Base-by-base conservation (phyloP, 108 stramenopile species). In the Cyclotella baltica region DNA sequence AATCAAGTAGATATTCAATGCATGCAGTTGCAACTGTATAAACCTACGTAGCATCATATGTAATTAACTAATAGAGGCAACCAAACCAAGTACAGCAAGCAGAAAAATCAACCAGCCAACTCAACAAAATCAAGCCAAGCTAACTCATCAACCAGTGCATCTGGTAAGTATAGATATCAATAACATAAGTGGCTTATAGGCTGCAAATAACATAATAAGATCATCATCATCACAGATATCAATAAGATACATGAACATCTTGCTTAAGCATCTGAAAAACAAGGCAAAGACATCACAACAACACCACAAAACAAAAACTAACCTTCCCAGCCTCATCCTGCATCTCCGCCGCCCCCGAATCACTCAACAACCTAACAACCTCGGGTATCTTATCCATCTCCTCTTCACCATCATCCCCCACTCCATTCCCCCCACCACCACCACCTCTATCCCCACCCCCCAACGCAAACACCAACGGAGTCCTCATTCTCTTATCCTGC, bases 281-380 rank as follows among this genome's bases (percentile, higher is more conserved):
- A 16, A 48, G 47, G n/a, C 18, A 2, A 48, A 48, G 4, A n/a
- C 47, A 6, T n/a, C 47, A 2, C 18, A 48, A n/a, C n/a, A n/a
- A n/a, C n/a, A n/a, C n/a, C 2, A 48, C 2, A 16, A 34, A 2
- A 6, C 20, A 0, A 9, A 2, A 16, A 43, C 71, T 72, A 19
- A 72, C 71, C 84, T 83, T 86, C 16, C 85, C 85, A 22, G 69
- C 71, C 67, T 83, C 82, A 59, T 86, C 85, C 34, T 73, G 73
- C 10, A 79, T 51, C 27, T 70, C 71, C 4, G 85, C 85, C 33
- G 85, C 85, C 23, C 85, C 85, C n/a, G 85, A 73, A 71, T 78
- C 72, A 25, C 51, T 67, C 74, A 86, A 59, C 18, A 80, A 66
- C 5, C 59, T 28, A 3, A 85, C 84, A 62, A 85, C 70, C 25